These are phyloP conservation scores for Porcisia deanei DNA, from an alignment of 208 protist genomes.

Conservation along the genomic window DNA sequence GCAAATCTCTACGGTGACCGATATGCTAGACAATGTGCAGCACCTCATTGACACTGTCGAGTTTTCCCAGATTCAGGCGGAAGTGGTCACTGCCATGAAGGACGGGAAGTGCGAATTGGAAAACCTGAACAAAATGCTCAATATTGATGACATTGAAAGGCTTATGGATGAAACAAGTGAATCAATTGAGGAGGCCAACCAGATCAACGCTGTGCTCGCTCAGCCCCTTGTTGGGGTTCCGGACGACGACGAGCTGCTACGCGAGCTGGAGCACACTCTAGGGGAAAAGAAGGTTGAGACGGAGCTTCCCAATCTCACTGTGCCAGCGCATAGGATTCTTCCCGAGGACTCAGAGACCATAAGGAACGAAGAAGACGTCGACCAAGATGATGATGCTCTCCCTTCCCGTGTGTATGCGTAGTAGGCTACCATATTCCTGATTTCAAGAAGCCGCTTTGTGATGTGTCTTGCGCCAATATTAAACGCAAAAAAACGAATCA, in stretches of 20 bases:
- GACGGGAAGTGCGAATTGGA: conserved; percentile 75
- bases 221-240: conserved; percentile 41
- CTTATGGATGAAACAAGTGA: conserved; percentile 79
- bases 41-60: conserved; percentile 77
- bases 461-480: neutral
- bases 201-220: conserved; percentile 67
- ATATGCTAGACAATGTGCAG: conserved; percentile 84
- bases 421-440: neutral
- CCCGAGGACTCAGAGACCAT: neutral
- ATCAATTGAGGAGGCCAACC: conserved; percentile 66
- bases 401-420: conserved; percentile 26
- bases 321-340: conserved; percentile 31
- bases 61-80: conserved; percentile 71
- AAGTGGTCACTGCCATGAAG: conserved; percentile 69
- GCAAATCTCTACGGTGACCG: conserved; percentile 59
- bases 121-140: conserved; percentile 81
- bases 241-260: conserved; percentile 72
- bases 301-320: conserved; percentile 28
- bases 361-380: conserved; percentile 5
- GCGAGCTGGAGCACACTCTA: conserved; percentile 36
- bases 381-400: conserved; percentile 1
- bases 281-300: conserved; percentile 13
- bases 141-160: conserved; percentile 79
- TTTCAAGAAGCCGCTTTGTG: neutral
- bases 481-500: neutral